Evolutionary conservation across 192 early-diverging fungal species (phyloP), one percentile per base, ranked within the genome.

Genomic region (Coemansia sp.): DNA sequence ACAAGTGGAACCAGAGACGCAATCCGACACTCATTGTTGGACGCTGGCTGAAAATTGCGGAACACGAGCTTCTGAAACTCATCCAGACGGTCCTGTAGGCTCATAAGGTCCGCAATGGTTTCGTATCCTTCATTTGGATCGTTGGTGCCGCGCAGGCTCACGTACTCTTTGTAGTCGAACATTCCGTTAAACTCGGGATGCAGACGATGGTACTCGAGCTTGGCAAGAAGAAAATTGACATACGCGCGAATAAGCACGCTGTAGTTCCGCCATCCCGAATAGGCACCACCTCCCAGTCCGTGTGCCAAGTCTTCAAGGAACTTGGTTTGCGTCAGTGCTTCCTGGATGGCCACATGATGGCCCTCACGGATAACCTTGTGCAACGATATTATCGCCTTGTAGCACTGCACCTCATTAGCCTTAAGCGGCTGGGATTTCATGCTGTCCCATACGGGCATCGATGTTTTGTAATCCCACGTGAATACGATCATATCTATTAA

Each of bases 101-200:
- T 88, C 85, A 98, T 88, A 52, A 98, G 80, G 66, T 98, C 95
- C 53, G 87, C 90, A 76, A 98, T 98, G 17, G 95, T 97, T 64
- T 98, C 97, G 75, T 93, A 98, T 84, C 97, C 97, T 86, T 97
- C 97, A 76, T 98, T 97, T 24, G 97, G 97, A 80, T 98, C 97
- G 65, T 96, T 92, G 54, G 95, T 91, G 57, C 92, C 91, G 74
- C 92, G 94, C 63, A 98, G 75, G 46, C 91, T 92, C 42, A 95
- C 88, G 66, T 96, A 98, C 71, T 98, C 97, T 63, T 97, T 92
- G 78, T 98, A 98, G 69, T 97, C 94, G 85, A 98, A 98, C 60
- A 84, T 91, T 22, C 94, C 97, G 58, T 88, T 91, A 71, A 97
- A 98, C 63, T 95, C 93, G 10, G 93, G 93, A 72, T 96, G 94